Conservation (phyloP, 2,329 filamentous ascomycete genomes). For the Trichoderma sp. region DNA sequence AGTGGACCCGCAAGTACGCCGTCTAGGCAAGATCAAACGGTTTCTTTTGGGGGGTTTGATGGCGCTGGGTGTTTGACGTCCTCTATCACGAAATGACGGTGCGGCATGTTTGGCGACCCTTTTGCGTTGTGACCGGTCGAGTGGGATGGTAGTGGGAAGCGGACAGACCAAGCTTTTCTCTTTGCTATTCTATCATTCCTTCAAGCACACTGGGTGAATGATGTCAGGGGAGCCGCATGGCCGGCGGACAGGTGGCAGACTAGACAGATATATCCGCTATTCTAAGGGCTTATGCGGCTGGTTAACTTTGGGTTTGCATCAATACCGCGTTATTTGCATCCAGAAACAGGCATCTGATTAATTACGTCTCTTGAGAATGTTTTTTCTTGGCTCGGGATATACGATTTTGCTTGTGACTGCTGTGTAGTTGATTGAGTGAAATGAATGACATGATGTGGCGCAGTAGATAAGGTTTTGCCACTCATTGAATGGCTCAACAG, state of each 20-base stretch:
- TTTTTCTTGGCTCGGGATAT: not conserved
- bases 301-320: slow-evolving; percentile 45
- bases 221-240: slow-evolving; percentile 33
- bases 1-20: slow-evolving; percentile 99
- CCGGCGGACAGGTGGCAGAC: slow-evolving; percentile 36
- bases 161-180: slow-evolving; percentile 1
- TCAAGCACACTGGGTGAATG: slow-evolving; percentile 29
- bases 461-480: not conserved
- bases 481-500: not conserved
- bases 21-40: slow-evolving; percentile 58
- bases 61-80: slow-evolving; percentile 35
- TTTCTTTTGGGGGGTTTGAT: slow-evolving; percentile 24
- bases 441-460: not conserved
- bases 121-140: slow-evolving; percentile 30
- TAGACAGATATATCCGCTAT: slow-evolving; percentile 43
- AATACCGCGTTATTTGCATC: slow-evolving; percentile 35
- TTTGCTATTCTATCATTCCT: slow-evolving; percentile 16
- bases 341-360: slow-evolving; percentile 29
- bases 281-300: slow-evolving; percentile 42
- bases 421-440: not conserved
- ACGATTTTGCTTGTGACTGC: not conserved
- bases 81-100: slow-evolving; percentile 21
- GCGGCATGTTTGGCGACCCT: slow-evolving; percentile 25
- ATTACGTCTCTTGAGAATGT: slow-evolving; percentile 16
- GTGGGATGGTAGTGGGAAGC: not conserved